A percentile compares a stretch with the other conserved stretches of the same genome.
phyloP scores from a whole-genome alignment of 2,329 filamentous ascomycete species.

The Aspergillus fructus region DNA sequence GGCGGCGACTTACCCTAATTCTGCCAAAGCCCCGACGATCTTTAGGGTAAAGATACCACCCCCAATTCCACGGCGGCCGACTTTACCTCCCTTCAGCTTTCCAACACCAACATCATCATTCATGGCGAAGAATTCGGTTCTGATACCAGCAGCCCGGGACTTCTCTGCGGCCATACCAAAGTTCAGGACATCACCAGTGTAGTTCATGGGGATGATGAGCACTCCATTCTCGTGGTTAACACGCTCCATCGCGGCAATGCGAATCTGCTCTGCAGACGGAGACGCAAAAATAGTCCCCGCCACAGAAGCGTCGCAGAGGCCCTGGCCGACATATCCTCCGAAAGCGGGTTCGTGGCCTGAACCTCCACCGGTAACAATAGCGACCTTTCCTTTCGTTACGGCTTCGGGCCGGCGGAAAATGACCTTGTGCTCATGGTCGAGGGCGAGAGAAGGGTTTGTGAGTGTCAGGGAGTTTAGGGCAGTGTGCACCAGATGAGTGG shows the following conservation, averaged over 20 bases:
- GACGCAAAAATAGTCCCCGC: conserved; percentile 86
- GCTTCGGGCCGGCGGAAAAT: conserved; percentile 68
- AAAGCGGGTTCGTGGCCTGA: conserved; percentile 90
- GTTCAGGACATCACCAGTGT: conserved; percentile 85
- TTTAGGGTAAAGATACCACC: conserved; percentile 92
- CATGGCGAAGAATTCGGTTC: conserved; percentile 86
- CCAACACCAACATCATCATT: conserved; percentile 92
- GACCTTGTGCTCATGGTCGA: conserved; percentile 79
- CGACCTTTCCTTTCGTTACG: conserved; percentile 62
- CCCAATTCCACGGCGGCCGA: conserved; percentile 85
- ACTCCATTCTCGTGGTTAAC: conserved; percentile 73
- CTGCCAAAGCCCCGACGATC: conserved; percentile 80
- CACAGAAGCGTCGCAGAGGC: conserved; percentile 76
- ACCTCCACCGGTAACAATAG: conserved; percentile 83
- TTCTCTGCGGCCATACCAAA: conserved; percentile 95
- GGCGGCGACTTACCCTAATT: conserved; percentile 54
- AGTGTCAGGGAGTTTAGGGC: conserved; percentile 75
- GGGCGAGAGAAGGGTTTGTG: conserved; percentile 78
- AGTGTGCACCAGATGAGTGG: conserved; percentile 72
- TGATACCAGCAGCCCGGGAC: conserved; percentile 73
- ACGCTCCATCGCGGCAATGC: conserved; percentile 69
- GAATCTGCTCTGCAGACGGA: conserved; percentile 78
- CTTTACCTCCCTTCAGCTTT: conserved; percentile 78
- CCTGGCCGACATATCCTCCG: conserved; percentile 77
- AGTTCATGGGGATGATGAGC: conserved; percentile 92